Conservation (phyloP, 345 rosid genomes). For the Ceriops decandra region DNA sequence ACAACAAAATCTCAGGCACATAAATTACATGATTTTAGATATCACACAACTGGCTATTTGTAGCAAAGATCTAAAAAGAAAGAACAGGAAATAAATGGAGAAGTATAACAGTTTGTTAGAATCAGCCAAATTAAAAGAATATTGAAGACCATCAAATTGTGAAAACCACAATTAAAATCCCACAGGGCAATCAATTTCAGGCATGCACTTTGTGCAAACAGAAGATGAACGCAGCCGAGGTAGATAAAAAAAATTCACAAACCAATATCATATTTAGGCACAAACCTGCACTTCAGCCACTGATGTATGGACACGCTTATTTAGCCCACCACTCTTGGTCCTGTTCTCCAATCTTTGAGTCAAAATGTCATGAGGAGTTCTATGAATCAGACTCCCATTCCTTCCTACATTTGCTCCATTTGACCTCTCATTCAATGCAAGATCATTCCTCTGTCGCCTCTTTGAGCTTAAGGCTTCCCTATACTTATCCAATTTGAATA, state of each 20-base stretch:
- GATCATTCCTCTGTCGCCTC: conserved; percentile 71
- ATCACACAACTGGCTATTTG: neutral
- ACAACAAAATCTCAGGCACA: neutral
- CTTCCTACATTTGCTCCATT: conserved; percentile 51
- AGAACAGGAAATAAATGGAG: too few species aligned
- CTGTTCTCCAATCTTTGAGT: conserved; percentile 70
- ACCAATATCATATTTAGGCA: conserved; percentile 28
- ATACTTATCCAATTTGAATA: conserved; percentile 68
- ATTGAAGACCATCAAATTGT: too few species aligned
- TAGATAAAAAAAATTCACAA: neutral
- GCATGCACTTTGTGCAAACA: neutral
- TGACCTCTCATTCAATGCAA: conserved; percentile 52
- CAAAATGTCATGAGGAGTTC: conserved; percentile 52
- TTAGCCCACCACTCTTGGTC: conserved; percentile 62
- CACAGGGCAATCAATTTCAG: too few species aligned
- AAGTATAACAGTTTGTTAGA: too few species aligned
- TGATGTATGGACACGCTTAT: conserved; percentile 70
- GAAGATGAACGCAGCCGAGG: neutral
- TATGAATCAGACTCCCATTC: conserved; percentile 59
- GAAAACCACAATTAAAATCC: too few species aligned
- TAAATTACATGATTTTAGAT: neutral
- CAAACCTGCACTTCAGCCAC: conserved; percentile 77
- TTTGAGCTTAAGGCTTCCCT: conserved; percentile 60
- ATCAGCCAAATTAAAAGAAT: too few species aligned
- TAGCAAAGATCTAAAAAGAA: too few species aligned